Evolutionary conservation across 2,329 filamentous ascomycete genomes (phyloP), one percentile per base, ranked within the genome.

Genomic region (Myriosclerotinia curreyana): DNA sequence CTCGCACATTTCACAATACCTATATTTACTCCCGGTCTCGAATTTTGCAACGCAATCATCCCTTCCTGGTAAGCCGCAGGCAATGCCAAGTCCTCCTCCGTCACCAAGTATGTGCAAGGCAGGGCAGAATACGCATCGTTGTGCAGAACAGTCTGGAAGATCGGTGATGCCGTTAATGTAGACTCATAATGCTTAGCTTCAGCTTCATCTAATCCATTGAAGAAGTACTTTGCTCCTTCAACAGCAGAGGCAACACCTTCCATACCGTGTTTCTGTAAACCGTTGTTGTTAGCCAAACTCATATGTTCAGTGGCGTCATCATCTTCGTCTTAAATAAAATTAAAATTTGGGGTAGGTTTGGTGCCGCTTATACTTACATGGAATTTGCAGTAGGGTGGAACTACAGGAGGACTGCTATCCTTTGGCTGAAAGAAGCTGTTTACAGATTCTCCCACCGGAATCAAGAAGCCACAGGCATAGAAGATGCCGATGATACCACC

Each of bases 51-150:
- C 3, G 44, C 56, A 49, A 60, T 17, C 56, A 60, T 60, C 1
- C 53, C 36, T 42, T 60, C 44, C 42, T 60, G 46, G 17, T 65
- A 66, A 11, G 25, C 53, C 7, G 53, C 34, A 15, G 31, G 40
- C 48, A 66, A 51, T 31, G 54, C 65, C 4, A 63, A 17, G 36
- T 66, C 63, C 11, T 66, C n/a, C 44, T 66, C 53, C 2, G 59
- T 60, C 11, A 66, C 60, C 5, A 66, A 40, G 58, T 66, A 65
- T 9, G 15, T 48, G 38, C 25, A 63, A 17, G 65, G 65, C 7
- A 66, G 38, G 6, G 59, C 38, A 14, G 50, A 4, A 52, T 66
- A 66, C 11, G 65, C 63, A 51, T 66, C 60, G 36, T 65, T 66
- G 17, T 42, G 48, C n/a, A 64, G 49, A 5, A 63, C 25, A 0